These are phyloP conservation scores for Axilococcus clingmanii DNA, from an alignment of 139 green algal genomes.

Conservation along the genomic window DNA sequence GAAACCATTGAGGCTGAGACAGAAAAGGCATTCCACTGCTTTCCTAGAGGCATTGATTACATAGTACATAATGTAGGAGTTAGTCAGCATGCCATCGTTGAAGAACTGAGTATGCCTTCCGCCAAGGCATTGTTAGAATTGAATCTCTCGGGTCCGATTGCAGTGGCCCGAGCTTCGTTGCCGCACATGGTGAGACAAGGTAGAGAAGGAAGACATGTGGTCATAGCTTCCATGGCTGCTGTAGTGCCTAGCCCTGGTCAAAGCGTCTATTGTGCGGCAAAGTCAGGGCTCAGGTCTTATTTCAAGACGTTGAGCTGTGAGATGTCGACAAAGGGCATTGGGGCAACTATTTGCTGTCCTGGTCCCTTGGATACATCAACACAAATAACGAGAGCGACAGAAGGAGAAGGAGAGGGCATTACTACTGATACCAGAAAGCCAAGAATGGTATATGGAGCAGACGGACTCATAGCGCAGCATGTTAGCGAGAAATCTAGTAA, in stretches of 20 bases:
- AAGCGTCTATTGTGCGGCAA: constrained; percentile 56
- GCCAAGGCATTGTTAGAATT: constrained; percentile 50
- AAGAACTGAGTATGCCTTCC: constrained; percentile 45
- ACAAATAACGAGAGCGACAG: too few relatives aligned
- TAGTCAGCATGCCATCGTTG: constrained; percentile 50
- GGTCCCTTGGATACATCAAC: constrained; percentile 57
- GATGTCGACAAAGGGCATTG: constrained; percentile 45
- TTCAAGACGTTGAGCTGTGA: constrained; percentile 60
- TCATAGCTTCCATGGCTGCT: constrained; percentile 63
- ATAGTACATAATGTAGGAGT: constrained; percentile 62
- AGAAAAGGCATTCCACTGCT: constrained; percentile 27
- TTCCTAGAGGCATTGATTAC: constrained; percentile 53
- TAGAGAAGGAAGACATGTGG: constrained; percentile 46
- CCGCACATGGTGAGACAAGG: constrained; percentile 43
- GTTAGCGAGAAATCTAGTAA: constrained; percentile 11
- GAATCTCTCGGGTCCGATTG: constrained; percentile 67
- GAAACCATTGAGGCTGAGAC: constrained; percentile 15
- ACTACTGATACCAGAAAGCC: constrained; percentile 10
- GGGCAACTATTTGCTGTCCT: constrained; percentile 67
- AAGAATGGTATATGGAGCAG: constrained; percentile 47
- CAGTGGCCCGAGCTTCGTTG: constrained; percentile 54
- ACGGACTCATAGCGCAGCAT: constrained; percentile 28
- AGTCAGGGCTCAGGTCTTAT: constrained; percentile 65
- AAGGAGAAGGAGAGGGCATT: too few relatives aligned
- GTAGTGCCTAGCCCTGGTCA: constrained; percentile 60